Evolutionary conservation across 2,329 filamentous ascomycete genomes (phyloP), one percentile per base, ranked within the genome.

Genomic region (Pyricularia sp.): DNA sequence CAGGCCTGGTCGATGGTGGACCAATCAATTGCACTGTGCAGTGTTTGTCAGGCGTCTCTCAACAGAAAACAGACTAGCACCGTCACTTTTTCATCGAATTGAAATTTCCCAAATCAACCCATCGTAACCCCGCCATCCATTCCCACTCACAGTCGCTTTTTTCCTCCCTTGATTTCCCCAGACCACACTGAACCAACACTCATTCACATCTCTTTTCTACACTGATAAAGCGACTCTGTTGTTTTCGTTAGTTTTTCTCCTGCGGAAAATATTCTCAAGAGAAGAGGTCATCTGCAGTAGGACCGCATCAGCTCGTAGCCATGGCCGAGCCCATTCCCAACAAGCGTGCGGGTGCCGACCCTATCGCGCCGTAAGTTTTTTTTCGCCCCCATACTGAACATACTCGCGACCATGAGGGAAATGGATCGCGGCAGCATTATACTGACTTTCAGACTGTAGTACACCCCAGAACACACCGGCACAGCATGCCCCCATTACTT

Each of bases 391-490:
- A 14, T 66, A 31, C 12, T 26, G 42, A 42, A 2, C 23, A 6
- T 66, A 9, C 20, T 25, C 26, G 65, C 33, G 36, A 50, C 25
- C n/a, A 5, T 20, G 23, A 4, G 33, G 33, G 12, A 36, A 26
- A n/a, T 26, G n/a, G 17, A 26, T 50, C 36, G 14, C 36, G 36
- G 55, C 65, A 55, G 65, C 30, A 26, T 1, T 17, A 61, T 26
- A 25, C 58, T 72, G 72, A 68, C 65, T 69, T 69, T 69, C 10
- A 36, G 64, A 69, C 72, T 71, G 70, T 81, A 98, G 95, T 77
- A 99, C 95, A 78, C 95, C 95, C 77, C 95, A 99, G 83, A 99
- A 99, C 85, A 99, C 95, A 69, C 95, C 95, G 74, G 91, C 93
- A 74, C 93, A 89, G 82, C 94, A 94, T 84, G 95, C 96, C 74